phyloP scores from a whole-genome alignment of 768 basidiomycete species.

The Auricularia sp. region DNA sequence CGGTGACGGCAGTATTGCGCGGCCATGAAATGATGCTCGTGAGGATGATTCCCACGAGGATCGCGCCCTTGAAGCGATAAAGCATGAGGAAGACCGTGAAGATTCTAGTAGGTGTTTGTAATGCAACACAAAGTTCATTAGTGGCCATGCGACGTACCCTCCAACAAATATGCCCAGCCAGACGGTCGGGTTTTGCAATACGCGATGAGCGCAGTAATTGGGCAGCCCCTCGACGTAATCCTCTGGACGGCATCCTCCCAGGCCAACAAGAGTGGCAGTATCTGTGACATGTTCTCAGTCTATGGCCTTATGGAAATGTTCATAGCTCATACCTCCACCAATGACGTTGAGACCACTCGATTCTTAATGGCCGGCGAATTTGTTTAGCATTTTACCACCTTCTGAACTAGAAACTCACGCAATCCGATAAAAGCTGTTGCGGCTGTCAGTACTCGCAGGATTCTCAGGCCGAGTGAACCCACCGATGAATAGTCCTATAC shows the following conservation, averaged over 20 bases:
- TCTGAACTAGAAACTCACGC: constrained; percentile 29
- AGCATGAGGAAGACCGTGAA: constrained; percentile 73
- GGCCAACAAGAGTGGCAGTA: constrained; percentile 58
- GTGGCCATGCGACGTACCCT: constrained; percentile 38
- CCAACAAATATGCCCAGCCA: constrained; percentile 86
- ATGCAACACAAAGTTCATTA: not conserved
- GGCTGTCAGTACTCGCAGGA: not conserved
- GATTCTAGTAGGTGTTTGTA: constrained; percentile 32
- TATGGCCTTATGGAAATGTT: not conserved
- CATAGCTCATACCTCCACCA: constrained; percentile 37
- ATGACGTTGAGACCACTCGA: constrained; percentile 62
- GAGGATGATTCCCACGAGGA: constrained; percentile 73
- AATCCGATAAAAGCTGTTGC: constrained; percentile 51
- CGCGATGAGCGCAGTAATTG: constrained; percentile 51
- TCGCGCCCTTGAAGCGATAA: constrained; percentile 75
- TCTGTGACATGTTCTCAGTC: constrained; percentile 12
- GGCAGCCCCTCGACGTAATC: constrained; percentile 41
- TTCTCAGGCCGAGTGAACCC: constrained; percentile 20
- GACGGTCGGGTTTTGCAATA: constrained; percentile 65
- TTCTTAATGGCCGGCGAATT: constrained; percentile 21
- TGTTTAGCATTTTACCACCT: not conserved
- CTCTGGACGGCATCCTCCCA: constrained; percentile 63
- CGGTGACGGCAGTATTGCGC: constrained; percentile 68
- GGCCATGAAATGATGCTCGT: constrained; percentile 87
- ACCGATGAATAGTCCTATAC: constrained; percentile 84